phyloP scores from a whole-genome alignment of 345 rosid genomes.

The Sapria himalayana region DNA sequence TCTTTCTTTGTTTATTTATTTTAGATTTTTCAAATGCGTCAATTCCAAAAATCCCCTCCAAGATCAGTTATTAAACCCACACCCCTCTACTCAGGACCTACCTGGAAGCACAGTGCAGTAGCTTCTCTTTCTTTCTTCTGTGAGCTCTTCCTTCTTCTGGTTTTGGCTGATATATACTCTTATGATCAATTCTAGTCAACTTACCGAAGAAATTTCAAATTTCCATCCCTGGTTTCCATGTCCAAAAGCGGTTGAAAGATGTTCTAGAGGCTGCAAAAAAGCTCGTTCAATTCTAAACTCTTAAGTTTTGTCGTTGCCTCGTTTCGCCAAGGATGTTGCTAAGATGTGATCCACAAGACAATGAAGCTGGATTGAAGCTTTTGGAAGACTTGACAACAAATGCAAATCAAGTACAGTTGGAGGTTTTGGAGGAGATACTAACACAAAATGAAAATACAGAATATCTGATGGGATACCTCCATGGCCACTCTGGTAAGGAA shows the following conservation, averaged over 20 bases:
- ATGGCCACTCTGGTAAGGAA: slow-evolving; percentile 22
- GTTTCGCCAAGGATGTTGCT: slow-evolving; percentile 30
- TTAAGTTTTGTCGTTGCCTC: neutral
- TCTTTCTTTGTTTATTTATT: neutral
- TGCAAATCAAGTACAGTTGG: slow-evolving; percentile 32
- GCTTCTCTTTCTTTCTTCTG: slow-evolving; percentile 5
- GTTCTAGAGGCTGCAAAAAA: slow-evolving; percentile 10
- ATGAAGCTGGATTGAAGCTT: slow-evolving; percentile 46
- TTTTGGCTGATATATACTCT: slow-evolving; percentile 4
- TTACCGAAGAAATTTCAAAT: slow-evolving; percentile 8
- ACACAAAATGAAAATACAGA: slow-evolving; percentile 33
- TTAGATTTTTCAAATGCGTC: slow-evolving; percentile 7
- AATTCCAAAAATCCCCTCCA: slow-evolving; percentile 17
- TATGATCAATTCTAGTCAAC: slow-evolving; percentile 1
- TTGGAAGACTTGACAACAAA: slow-evolving; percentile 55
- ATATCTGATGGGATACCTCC: slow-evolving; percentile 36
- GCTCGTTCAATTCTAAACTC: slow-evolving; percentile 2
- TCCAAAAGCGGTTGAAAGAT: slow-evolving; percentile 5
- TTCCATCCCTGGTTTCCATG: slow-evolving; percentile 8
- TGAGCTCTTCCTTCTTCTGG: slow-evolving; percentile 5
- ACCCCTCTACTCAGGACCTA: slow-evolving; percentile 11
- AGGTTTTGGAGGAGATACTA: slow-evolving; percentile 38
- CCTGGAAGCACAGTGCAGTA: slow-evolving; percentile 12
- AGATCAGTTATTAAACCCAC: slow-evolving; percentile 30
- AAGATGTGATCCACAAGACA: slow-evolving; percentile 48